Evolutionary conservation across 768 basidiomycete species (phyloP), one percentile per base, ranked within the genome.

Genomic region (Macrolepiota dolichaula): DNA sequence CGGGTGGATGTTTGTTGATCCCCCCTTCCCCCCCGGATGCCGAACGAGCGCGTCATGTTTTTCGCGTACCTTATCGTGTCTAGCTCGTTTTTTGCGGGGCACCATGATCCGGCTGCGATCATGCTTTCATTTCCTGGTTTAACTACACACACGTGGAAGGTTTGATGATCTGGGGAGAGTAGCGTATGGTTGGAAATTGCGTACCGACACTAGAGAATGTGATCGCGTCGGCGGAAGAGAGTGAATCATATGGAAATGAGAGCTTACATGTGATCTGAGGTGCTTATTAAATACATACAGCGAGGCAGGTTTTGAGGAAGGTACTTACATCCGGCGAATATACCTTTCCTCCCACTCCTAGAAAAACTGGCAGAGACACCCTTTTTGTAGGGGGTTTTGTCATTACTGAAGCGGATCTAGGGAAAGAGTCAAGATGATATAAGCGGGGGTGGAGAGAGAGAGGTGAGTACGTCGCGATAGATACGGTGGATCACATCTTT

Each of bases 381-480:
- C 5, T 73, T 83, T 75, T 98, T 98, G 77, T 99, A 99, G 0
- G 96, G 96, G 4, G 96, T 99, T 76, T 95, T 96, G 70, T 95
- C 91, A 59, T 92, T 92, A 69, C 91, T 93, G 74, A 96, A 97
- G 13, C 95, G 85, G 24, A 96, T 72, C 91, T 94, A n/a, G 61
- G 5, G 17, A 61, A 52, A 56, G 15, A 51, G 22, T 49, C 19
- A 49, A 3, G 9, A 50, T 13, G 11, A 22, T 15, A 13, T 35
- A 49, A 9, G 19, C 35, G 25, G 17, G 47, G 38, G 53, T 64
- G 32, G 19, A 35, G 25, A n/a, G n/a, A n/a, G n/a, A n/a, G n/a
- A n/a, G n/a, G n/a, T n/a, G n/a, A n/a, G 40, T 53, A 91, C 92
- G 71, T 98, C 96, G 49, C 96, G 87, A 70, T 97, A 96, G 42